These are phyloP conservation scores for Tulasnella sp. DNA, from an alignment of 768 basidiomycete genomes.

Conservation along the genomic window DNA sequence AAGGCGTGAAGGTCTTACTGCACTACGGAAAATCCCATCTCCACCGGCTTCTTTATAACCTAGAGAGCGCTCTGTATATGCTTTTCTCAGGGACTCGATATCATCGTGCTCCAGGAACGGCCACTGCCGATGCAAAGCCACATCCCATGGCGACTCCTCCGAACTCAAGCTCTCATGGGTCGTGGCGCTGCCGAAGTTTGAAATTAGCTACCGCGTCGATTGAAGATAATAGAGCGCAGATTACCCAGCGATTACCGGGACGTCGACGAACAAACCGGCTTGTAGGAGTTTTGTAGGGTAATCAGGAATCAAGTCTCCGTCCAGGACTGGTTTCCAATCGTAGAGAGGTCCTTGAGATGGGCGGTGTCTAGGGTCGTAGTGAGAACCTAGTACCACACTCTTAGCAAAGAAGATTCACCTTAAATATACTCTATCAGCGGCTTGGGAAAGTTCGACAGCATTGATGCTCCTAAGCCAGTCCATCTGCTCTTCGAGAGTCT, in stretches of 20 bases:
- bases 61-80: neutral
- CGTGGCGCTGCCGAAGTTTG: neutral
- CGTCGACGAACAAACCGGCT: slow-evolving; percentile 44
- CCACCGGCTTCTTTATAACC: neutral
- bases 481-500: slow-evolving; percentile 25
- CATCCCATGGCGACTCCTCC: neutral
- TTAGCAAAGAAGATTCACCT: neutral
- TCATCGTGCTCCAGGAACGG: neutral
- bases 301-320: slow-evolving; percentile 50
- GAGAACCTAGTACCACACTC: neutral
- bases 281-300: slow-evolving; percentile 48
- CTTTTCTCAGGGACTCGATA: neutral
- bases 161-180: neutral
- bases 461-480: slow-evolving; percentile 21
- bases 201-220: neutral
- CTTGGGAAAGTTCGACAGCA: slow-evolving; percentile 44
- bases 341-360: neutral
- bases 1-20: neutral
- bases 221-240: too few species aligned
- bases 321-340: slow-evolving; percentile 45
- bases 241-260: slow-evolving; percentile 59
- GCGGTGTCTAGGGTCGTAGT: neutral
- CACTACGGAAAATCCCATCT: neutral
- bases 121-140: neutral
- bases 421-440: slow-evolving; percentile 26